These are phyloP conservation scores for Bipolaris cookei DNA, from an alignment of 2,329 filamentous ascomycete species.

Conservation along the genomic window DNA sequence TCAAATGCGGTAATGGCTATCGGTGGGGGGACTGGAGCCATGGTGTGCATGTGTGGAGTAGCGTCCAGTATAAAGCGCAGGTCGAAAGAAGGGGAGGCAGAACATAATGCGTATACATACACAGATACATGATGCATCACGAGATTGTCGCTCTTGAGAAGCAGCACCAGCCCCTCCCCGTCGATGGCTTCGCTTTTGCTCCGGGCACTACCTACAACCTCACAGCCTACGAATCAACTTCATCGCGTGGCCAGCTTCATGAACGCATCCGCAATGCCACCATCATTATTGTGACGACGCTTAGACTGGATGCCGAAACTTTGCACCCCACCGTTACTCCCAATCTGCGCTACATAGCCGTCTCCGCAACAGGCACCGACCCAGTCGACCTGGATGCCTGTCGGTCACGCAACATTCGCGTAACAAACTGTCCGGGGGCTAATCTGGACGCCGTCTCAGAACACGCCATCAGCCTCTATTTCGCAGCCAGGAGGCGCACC, in stretches of 20 bases:
- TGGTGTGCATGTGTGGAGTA: not conserved
- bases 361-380: constrained; percentile 57
- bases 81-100: not conserved
- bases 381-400: constrained; percentile 55
- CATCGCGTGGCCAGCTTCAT: constrained; percentile 40
- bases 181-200: constrained; percentile 49
- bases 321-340: constrained; percentile 50
- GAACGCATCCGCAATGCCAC: constrained; percentile 55
- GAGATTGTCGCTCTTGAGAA: constrained; percentile 56
- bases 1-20: constrained; percentile 10
- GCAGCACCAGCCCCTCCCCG: constrained; percentile 50
- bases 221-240: constrained; percentile 47
- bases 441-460: constrained; percentile 58
- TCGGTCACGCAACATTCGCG: constrained; percentile 52
- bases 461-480: constrained; percentile 60
- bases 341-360: constrained; percentile 53
- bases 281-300: constrained; percentile 53
- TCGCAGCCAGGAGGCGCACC: constrained; percentile 54
- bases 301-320: constrained; percentile 51
- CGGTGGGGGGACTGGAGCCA: not conserved
- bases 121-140: constrained; percentile 43
- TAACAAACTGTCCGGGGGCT: constrained; percentile 56
- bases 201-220: constrained; percentile 47
- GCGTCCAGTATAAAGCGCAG: not conserved
- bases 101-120: not conserved